phyloP scores from a whole-genome alignment of 2,329 filamentous ascomycete species.

The Colletotrichum eleusines region DNA sequence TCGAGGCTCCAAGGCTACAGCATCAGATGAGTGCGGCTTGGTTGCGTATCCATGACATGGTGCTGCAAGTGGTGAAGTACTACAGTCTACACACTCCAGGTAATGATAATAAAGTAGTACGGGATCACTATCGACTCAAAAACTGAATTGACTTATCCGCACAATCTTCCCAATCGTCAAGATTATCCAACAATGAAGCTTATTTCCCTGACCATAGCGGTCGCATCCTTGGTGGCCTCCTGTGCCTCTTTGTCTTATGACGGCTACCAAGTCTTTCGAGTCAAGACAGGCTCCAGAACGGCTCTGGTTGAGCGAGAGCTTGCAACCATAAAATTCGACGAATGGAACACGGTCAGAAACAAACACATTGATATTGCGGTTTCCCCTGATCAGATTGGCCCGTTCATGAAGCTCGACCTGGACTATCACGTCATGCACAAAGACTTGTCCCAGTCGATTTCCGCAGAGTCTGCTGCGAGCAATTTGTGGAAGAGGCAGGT shows the following conservation, averaged over 20 bases:
- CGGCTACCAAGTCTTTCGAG: slow-evolving; percentile 32
- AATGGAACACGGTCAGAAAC: slow-evolving; percentile 11
- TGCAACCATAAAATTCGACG: slow-evolving; percentile 11
- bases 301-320: slow-evolving; percentile 6
- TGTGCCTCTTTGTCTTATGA: slow-evolving; percentile 13
- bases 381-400: slow-evolving; percentile 46
- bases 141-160: no score
- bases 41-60: not conserved
- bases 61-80: not conserved
- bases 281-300: slow-evolving; percentile 25
- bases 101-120: not conserved
- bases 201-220: not conserved
- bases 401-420: slow-evolving; percentile 48
- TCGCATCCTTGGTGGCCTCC: not conserved
- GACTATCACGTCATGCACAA: slow-evolving; percentile 48
- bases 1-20: not conserved
- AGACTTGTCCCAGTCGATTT: slow-evolving; percentile 48
- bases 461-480: slow-evolving; percentile 44
- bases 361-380: slow-evolving; percentile 49
- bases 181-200: not conserved
- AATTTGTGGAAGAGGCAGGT: slow-evolving; percentile 44
- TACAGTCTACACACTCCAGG: not conserved
- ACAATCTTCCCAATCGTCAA: not conserved
- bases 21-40: not conserved
- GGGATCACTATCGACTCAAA: not conserved